Evolutionary conservation across 345 rosid genomes (phyloP).

Genomic region (Acer yangbiense): DNA sequence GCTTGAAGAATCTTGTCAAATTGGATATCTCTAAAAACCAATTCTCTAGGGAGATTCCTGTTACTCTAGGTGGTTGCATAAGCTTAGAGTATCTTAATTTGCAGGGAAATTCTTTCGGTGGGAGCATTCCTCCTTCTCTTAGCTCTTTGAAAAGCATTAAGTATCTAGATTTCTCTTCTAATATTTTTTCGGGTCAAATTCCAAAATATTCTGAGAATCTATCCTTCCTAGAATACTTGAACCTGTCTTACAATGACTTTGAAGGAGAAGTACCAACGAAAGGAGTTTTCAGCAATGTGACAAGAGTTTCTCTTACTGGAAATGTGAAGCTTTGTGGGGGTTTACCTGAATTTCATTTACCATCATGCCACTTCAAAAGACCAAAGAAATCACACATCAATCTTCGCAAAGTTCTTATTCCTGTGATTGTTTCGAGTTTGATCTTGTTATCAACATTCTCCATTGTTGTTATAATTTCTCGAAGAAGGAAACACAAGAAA

Average conservation of each 20-base stretch:
- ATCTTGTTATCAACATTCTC: background rate
- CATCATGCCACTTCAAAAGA: slow-evolving; percentile 3
- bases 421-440: background rate
- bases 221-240: no score
- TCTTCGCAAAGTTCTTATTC: slow-evolving; percentile 13
- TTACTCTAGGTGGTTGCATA: slow-evolving; percentile 7
- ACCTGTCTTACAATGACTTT: no score
- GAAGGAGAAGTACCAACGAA: no score
- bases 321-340: no score
- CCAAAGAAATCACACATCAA: background rate
- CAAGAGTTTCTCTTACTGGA: no score
- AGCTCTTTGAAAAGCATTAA: no score
- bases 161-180: no score
- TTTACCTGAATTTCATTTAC: slow-evolving; percentile 12
- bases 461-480: background rate
- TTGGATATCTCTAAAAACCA: slow-evolving; percentile 16
- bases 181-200: no score
- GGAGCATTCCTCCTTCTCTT: no score
- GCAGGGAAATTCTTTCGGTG: slow-evolving; percentile 5
- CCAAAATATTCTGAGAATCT: no score
- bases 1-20: slow-evolving; percentile 1
- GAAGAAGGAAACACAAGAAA: background rate
- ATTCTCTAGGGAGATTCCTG: slow-evolving; percentile 14
- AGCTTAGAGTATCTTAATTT: background rate
- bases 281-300: no score